These are phyloP conservation scores for Puccinia coronata DNA, from an alignment of 1,284 basidiomycete genomes.

Conservation along the genomic window DNA sequence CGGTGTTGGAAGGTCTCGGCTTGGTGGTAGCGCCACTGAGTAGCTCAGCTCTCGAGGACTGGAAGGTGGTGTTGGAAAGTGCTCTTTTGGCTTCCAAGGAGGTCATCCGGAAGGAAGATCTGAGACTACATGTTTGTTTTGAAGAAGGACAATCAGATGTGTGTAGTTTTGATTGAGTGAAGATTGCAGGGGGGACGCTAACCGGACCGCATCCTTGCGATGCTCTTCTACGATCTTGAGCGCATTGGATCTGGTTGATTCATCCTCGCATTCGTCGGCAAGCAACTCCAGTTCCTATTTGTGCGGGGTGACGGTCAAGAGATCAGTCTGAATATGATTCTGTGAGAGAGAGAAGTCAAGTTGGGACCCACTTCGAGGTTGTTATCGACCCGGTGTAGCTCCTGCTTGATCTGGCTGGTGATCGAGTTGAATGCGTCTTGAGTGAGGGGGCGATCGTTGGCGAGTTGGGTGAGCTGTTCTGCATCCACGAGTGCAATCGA, in stretches of 20 bases:
- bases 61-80: neutral
- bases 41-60: conserved; percentile 11
- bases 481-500: conserved; percentile 4
- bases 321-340: neutral
- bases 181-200: neutral
- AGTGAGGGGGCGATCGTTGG: neutral
- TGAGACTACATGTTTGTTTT: conserved; percentile 30
- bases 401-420: neutral
- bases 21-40: conserved; percentile 10
- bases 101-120: conserved; percentile 22
- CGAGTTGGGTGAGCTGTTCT: conserved; percentile 1
- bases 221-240: conserved; percentile 26
- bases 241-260: conserved; percentile 15
- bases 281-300: conserved; percentile 34
- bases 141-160: neutral
- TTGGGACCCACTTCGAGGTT: conserved; percentile 27
- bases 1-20: conserved; percentile 56
- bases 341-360: neutral
- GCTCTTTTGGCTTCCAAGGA: conserved; percentile 41
- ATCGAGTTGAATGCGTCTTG: conserved; percentile 18
- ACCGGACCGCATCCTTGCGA: conserved; percentile 16
- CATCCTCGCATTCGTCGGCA: conserved; percentile 43
- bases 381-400: conserved; percentile 18
- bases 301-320: neutral
- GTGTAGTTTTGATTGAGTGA: too few species aligned